phyloP scores from a whole-genome alignment of 2,329 filamentous ascomycete species.

The Aspergillus pseudoglaucus region DNA sequence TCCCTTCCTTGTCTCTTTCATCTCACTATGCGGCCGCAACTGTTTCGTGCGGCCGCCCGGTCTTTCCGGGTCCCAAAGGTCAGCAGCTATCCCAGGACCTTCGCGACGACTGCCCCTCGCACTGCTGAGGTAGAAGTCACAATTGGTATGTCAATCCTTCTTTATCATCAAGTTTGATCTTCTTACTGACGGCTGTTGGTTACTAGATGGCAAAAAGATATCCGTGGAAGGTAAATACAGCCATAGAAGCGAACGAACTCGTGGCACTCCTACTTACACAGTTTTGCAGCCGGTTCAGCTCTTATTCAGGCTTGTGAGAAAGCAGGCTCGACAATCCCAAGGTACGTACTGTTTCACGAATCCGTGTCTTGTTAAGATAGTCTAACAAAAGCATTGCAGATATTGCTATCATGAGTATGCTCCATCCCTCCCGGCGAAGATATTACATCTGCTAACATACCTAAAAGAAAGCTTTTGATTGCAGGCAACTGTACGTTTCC shows the following conservation, averaged over 20 bases:
- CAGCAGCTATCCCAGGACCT: constrained; percentile 61
- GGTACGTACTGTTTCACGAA: constrained; percentile 44
- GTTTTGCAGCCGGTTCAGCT: constrained; percentile 72
- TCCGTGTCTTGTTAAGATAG: not conserved
- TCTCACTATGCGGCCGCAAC: constrained; percentile 57
- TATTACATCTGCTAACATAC: constrained; percentile 18
- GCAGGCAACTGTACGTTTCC: constrained; percentile 73
- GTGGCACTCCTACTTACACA: constrained; percentile 18
- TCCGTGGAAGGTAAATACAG: constrained; percentile 77
- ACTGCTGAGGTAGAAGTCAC: constrained; percentile 94
- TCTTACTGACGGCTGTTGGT: constrained; percentile 29
- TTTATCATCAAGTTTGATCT: constrained; percentile 48
- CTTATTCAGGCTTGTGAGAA: constrained; percentile 99
- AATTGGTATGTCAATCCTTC: constrained; percentile 59
- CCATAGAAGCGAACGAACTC: not conserved
- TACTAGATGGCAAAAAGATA: constrained; percentile 88
- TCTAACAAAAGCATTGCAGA: constrained; percentile 48
- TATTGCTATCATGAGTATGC: constrained; percentile 97
- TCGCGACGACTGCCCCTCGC: constrained; percentile 71
- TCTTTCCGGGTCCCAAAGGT: constrained; percentile 46
- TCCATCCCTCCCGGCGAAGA: constrained; percentile 15
- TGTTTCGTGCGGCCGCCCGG: constrained; percentile 56
- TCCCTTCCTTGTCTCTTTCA: constrained; percentile 9
- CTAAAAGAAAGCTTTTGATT: constrained; percentile 84
- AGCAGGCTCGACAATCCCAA: constrained; percentile 81